Conservation (phyloP, 2,329 filamentous ascomycete genomes). For the Nigrograna mackinnonii region DNA sequence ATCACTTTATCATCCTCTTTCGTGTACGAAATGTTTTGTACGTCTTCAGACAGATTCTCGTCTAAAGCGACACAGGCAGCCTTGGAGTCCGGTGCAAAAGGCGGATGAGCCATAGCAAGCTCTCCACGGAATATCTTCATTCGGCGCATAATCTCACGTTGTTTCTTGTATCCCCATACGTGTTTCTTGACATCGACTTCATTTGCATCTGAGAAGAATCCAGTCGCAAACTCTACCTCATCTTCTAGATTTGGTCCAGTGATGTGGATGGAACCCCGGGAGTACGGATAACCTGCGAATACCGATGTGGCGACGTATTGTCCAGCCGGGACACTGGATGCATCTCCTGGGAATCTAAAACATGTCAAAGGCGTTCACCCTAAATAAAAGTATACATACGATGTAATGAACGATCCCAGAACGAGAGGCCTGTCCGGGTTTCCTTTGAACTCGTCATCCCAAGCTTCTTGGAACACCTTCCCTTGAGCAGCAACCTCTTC, state of each 20-base stretch:
- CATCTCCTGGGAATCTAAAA: conserved; percentile 35
- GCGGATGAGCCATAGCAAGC: conserved; percentile 41
- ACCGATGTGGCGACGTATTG: conserved; percentile 58
- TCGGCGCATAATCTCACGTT: conserved; percentile 63
- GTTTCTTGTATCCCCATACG: conserved; percentile 67
- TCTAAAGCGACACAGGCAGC: conserved; percentile 39
- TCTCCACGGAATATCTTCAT: conserved; percentile 55
- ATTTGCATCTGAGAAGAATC: conserved; percentile 59
- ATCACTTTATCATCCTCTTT: conserved; percentile 54
- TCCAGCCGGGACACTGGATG: conserved; percentile 35
- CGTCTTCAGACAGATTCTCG: conserved; percentile 26
- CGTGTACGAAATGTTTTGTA: conserved; percentile 51
- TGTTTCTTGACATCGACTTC: conserved; percentile 63
- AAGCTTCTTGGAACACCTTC: conserved; percentile 56
- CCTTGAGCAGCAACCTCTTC: conserved; percentile 57
- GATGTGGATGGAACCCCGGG: conserved; percentile 65
- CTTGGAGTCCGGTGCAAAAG: conserved; percentile 49
- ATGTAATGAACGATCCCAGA: conserved; percentile 45
- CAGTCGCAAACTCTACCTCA: conserved; percentile 59
- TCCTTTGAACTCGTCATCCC: conserved; percentile 60
- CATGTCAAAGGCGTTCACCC: conserved; percentile 28
- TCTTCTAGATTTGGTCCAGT: conserved; percentile 48
- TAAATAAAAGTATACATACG: conserved; percentile 24
- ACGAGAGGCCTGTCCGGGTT: conserved; percentile 53
- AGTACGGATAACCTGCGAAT: conserved; percentile 62